A percentile compares a stretch with the other conserved stretches of the same genome.
Evolutionary conservation across 305 asterid genomes (phyloP).

Genomic region (Fraxinus greggii): DNA sequence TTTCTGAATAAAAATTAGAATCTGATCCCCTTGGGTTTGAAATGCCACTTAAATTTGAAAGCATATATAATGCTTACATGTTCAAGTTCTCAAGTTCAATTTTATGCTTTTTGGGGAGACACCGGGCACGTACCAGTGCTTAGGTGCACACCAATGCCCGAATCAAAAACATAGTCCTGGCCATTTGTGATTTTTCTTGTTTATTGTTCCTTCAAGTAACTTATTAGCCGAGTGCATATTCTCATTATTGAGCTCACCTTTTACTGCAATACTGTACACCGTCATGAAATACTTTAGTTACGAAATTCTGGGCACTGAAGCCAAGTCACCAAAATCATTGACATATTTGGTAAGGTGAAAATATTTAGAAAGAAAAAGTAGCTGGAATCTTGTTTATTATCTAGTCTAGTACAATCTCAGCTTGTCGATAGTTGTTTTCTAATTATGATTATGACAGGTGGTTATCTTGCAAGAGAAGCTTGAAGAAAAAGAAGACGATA

Average conservation of each 20-base stretch:
- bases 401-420: neutral
- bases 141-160: neutral
- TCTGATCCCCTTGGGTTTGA: neutral
- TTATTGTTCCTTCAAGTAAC: neutral
- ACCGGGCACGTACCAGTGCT: neutral
- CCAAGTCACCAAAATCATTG: neutral
- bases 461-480: constrained; percentile 77
- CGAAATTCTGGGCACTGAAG: neutral
- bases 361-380: neutral
- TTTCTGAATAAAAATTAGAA: neutral
- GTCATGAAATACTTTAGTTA: neutral
- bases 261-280: neutral
- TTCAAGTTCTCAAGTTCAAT: neutral
- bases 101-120: neutral
- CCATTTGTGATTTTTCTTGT: neutral
- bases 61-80: neutral
- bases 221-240: neutral
- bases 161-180: neutral
- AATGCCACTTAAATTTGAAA: neutral
- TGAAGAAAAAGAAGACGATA: constrained; percentile 66
- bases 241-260: neutral
- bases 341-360: neutral
- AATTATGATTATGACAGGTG: constrained; percentile 41
- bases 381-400: neutral
- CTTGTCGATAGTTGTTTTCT: neutral